phyloP scores from a whole-genome alignment of 306 rosid species.

The Vigna angularis region DNA sequence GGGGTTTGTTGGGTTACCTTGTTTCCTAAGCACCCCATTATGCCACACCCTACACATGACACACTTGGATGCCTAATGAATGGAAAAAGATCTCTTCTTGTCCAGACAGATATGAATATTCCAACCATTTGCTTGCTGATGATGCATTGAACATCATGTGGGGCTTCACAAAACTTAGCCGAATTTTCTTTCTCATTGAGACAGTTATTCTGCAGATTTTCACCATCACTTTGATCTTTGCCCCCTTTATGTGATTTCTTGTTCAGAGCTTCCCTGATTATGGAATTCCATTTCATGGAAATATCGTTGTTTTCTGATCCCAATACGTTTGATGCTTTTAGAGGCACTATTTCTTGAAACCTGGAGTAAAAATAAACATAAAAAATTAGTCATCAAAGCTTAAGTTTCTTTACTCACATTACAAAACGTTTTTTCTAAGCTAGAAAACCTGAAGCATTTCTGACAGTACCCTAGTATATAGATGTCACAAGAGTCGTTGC shows the following conservation, averaged over 20 bases:
- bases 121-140: conserved; percentile 97
- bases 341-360: conserved; percentile 93
- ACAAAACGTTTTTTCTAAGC: neutral
- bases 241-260: conserved; percentile 35
- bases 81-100: conserved; percentile 64
- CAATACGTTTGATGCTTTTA: conserved; percentile 80
- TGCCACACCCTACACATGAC: conserved; percentile 87
- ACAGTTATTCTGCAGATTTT: conserved; percentile 1
- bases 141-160: conserved; percentile 67
- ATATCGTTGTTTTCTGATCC: conserved; percentile 70
- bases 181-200: neutral
- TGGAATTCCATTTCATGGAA: conserved; percentile 70
- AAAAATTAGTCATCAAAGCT: neutral
- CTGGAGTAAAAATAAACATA: conserved; percentile 47
- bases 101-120: conserved; percentile 83
- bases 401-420: neutral
- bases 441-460: neutral
- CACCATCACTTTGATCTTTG: neutral
- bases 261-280: conserved; percentile 73
- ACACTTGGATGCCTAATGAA: conserved; percentile 73
- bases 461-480: conserved; percentile 78
- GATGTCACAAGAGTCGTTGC: conserved; percentile 66
- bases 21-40: conserved; percentile 89
- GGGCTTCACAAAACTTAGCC: conserved; percentile 16
- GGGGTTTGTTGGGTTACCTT: conserved; percentile 65